These are phyloP conservation scores for Penicillium sp. DNA, from an alignment of 2,329 filamentous ascomycete genomes.

Conservation along the genomic window DNA sequence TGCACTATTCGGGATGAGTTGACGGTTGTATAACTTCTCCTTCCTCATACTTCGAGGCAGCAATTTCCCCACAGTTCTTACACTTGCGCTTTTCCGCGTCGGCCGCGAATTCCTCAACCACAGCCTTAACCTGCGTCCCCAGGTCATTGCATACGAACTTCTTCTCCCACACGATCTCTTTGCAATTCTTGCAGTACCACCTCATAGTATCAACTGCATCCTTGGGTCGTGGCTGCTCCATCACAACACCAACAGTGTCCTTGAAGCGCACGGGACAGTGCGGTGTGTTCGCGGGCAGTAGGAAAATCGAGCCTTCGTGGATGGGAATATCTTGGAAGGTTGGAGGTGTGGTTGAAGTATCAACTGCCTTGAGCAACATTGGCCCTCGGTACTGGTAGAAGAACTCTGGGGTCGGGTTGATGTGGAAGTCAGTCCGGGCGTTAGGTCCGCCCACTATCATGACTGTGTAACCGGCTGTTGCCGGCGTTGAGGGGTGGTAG, in stretches of 20 bases:
- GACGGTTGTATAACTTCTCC: conserved; percentile 45
- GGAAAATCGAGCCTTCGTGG: conserved; percentile 87
- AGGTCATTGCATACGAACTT: conserved; percentile 84
- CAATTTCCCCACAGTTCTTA: conserved; percentile 69
- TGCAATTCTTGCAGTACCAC: conserved; percentile 81
- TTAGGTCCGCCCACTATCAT: conserved; percentile 93
- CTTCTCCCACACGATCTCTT: conserved; percentile 74
- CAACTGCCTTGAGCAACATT: conserved; percentile 91
- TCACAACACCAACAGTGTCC: conserved; percentile 86
- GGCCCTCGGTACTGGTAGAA: conserved; percentile 95
- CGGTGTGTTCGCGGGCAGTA: conserved; percentile 89
- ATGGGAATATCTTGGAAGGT: conserved; percentile 82
- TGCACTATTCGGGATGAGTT: conserved; percentile 33
- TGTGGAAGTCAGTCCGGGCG: conserved; percentile 94
- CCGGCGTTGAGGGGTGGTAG: conserved; percentile 63
- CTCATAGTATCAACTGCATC: conserved; percentile 71
- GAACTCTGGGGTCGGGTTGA: conserved; percentile 94
- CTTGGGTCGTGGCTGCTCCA: conserved; percentile 76
- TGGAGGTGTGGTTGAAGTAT: conserved; percentile 51
- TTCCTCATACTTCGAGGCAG: conserved; percentile 50
- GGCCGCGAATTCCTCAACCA: conserved; percentile 74
- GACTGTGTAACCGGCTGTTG: conserved; percentile 90
- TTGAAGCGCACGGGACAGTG: conserved; percentile 94
- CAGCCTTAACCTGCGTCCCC: conserved; percentile 89
- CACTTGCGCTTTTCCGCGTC: conserved; percentile 71